These are phyloP conservation scores for Carex cristatella DNA, from an alignment of 176 grass and related monocot species.

Conservation along the genomic window DNA sequence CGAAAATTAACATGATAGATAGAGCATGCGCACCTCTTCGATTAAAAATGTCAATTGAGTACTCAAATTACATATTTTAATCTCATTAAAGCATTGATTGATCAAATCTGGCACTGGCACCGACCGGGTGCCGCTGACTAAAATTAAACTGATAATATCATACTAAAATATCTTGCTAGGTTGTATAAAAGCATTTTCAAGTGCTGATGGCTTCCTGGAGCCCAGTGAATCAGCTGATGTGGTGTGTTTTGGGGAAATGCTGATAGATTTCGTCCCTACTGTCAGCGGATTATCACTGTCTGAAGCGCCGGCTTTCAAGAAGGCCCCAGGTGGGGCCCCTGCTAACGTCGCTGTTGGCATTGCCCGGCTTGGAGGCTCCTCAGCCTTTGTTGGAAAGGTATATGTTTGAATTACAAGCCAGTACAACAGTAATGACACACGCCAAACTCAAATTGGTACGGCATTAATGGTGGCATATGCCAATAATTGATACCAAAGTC, in stretches of 20 bases:
- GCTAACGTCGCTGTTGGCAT: constrained; percentile 96
- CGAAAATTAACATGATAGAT: not conserved
- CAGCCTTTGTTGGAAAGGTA: constrained; percentile 97
- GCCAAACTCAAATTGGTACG: not conserved
- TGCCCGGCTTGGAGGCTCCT: constrained; percentile 81
- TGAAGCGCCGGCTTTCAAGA: constrained; percentile 89
- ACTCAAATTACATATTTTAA: not conserved
- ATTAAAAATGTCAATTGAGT: not conserved
- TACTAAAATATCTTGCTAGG: constrained; percentile 30
- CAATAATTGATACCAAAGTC: not conserved
- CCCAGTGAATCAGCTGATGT: constrained; percentile 52
- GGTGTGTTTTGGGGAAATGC: constrained; percentile 84
- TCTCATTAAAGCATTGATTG: too few species aligned
- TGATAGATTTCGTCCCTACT: constrained; percentile 94
- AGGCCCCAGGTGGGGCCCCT: constrained; percentile 84
- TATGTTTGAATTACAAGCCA: not conserved
- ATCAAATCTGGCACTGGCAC: not conserved
- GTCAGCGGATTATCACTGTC: constrained; percentile 55
- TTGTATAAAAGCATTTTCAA: constrained; percentile 33
- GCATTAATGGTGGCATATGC: not conserved
- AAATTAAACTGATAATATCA: constrained; percentile 24
- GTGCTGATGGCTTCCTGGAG: constrained; percentile 25
- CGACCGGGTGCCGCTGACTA: not conserved
- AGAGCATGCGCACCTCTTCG: not conserved
- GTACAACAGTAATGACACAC: not conserved